A percentile compares a stretch with the other conserved stretches of the same genome.
Evolutionary conservation across 306 rosid species (phyloP).

Genomic region (Vicia faba): DNA sequence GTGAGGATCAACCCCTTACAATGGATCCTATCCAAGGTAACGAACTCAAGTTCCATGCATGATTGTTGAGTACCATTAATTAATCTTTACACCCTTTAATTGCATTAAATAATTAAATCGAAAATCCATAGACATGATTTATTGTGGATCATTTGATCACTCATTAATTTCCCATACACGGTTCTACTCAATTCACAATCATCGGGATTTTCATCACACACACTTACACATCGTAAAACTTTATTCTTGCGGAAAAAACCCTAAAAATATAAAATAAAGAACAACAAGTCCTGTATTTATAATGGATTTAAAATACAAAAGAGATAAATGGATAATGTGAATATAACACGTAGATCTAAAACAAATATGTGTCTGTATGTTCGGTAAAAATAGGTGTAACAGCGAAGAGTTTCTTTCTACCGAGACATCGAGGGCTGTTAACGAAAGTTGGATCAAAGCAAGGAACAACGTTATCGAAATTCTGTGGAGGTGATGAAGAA

Average conservation of each 20-base stretch:
- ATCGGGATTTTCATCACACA: too few species aligned
- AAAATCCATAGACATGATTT: neutral
- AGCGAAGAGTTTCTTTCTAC: constrained; percentile 40
- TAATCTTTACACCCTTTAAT: neutral
- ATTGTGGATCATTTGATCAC: neutral
- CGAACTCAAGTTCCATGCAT: neutral
- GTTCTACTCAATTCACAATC: too few species aligned
- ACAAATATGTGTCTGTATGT: neutral
- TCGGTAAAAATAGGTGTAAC: constrained; percentile 36
- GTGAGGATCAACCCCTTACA: too few species aligned
- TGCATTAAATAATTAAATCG: neutral
- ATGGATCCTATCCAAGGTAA: too few species aligned
- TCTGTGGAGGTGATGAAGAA: neutral
- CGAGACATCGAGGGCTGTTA: constrained; percentile 35
- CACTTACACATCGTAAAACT: too few species aligned
- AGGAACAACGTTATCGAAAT: constrained; percentile 28
- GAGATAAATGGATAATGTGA: neutral
- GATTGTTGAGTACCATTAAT: neutral
- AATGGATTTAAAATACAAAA: neutral
- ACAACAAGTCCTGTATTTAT: too few species aligned
- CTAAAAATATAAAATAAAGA: neutral
- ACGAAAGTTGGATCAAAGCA: constrained; percentile 15
- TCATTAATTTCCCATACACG: neutral
- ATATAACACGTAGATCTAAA: neutral
- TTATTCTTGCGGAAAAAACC: neutral